phyloP scores from a whole-genome alignment of 495 filamentous ascomycete genomes.

The Platismatia glauca region DNA sequence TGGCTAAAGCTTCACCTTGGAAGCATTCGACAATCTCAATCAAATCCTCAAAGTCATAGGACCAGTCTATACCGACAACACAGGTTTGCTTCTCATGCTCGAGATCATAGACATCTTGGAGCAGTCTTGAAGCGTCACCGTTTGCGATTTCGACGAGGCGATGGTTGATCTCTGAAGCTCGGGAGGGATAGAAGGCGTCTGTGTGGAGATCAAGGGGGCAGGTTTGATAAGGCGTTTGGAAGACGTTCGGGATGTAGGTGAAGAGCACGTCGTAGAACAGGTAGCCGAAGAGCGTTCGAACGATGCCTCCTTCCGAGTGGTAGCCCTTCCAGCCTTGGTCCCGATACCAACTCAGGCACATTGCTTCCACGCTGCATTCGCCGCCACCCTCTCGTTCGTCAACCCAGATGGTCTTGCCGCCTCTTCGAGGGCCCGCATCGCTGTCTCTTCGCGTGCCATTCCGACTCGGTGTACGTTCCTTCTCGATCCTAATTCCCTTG shows the following conservation, averaged over 20 bases:
- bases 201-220: constrained; percentile 89
- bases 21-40: constrained; percentile 76
- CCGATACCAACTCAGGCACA: constrained; percentile 85
- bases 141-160: constrained; percentile 77
- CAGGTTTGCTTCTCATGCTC: constrained; percentile 65
- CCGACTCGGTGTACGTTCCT: constrained; percentile 32
- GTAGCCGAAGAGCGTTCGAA: constrained; percentile 75
- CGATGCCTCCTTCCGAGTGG: constrained; percentile 82
- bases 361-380: constrained; percentile 78
- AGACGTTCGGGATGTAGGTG: constrained; percentile 89
- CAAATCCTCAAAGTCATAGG: constrained; percentile 71
- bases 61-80: constrained; percentile 85
- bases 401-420: constrained; percentile 79
- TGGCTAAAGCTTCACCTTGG: constrained; percentile 65
- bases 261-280: constrained; percentile 93
- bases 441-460: constrained; percentile 27
- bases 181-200: constrained; percentile 81
- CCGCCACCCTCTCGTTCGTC: constrained; percentile 58
- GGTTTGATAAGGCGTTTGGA: constrained; percentile 89
- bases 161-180: constrained; percentile 81
- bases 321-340: constrained; percentile 86
- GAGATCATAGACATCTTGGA: constrained; percentile 55
- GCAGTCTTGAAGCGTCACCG: constrained; percentile 56
- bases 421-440: constrained; percentile 31
- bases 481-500: constrained; percentile 66